A percentile compares a stretch with the other conserved stretches of the same genome.
Conservation (phyloP, 1,284 basidiomycete genomes). For the Neolentinus lepideus region DNA sequence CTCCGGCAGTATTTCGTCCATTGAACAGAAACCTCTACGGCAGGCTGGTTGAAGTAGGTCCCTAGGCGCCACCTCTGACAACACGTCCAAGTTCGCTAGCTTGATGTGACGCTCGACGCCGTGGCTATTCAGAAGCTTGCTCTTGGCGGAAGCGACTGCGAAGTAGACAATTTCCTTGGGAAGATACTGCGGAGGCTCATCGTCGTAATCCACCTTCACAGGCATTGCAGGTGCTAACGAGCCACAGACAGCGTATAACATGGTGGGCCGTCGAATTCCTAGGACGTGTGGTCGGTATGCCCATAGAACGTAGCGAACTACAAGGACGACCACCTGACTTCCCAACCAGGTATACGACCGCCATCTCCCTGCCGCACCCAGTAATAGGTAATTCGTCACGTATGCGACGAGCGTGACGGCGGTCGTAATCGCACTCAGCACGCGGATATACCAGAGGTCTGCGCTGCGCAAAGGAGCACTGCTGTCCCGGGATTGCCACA, state of each 20-base stretch:
- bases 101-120: background rate
- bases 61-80: background rate
- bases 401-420: background rate
- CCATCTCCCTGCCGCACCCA: background rate
- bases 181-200: background rate
- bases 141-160: constrained; percentile 3
- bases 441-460: background rate
- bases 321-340: background rate
- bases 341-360: background rate
- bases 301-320: background rate
- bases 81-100: background rate
- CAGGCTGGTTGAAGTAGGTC: background rate
- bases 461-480: background rate
- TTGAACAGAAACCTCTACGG: background rate
- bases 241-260: background rate
- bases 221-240: background rate
- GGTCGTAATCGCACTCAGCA: background rate
- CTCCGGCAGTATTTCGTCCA: background rate
- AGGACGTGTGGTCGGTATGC: background rate
- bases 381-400: background rate
- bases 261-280: background rate
- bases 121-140: background rate
- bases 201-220: background rate
- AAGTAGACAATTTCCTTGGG: constrained; percentile 77
- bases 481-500: background rate